Conservation (phyloP, 2,329 filamentous ascomycete genomes). For the Colletotrichum chrysophilum region DNA sequence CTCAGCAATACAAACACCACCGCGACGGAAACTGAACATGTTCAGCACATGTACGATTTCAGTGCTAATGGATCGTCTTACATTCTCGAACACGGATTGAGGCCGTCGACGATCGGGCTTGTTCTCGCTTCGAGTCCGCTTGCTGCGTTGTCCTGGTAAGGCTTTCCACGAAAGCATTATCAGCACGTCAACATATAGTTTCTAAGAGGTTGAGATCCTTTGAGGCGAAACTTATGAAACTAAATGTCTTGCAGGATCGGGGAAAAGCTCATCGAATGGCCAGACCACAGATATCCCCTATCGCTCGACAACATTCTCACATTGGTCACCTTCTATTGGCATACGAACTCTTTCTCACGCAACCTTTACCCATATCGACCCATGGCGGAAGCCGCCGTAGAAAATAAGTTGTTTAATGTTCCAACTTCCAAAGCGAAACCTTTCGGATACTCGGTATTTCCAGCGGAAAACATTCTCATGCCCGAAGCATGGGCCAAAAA, state of each 20-base stretch:
- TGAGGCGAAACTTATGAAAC: background rate
- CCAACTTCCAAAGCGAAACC: background rate
- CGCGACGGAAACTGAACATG: background rate
- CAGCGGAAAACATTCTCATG: background rate
- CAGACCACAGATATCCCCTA: slow-evolving; percentile 41
- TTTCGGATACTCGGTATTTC: background rate
- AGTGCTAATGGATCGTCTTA: slow-evolving; percentile 50
- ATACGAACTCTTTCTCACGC: slow-evolving; percentile 52
- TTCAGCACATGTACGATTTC: background rate
- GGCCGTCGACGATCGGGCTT: slow-evolving; percentile 61
- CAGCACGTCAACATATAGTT: background rate
- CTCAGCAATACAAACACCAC: background rate
- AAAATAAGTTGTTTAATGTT: background rate
- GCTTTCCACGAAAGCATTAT: background rate
- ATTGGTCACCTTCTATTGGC: slow-evolving; percentile 59
- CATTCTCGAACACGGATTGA: slow-evolving; percentile 55
- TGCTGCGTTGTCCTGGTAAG: slow-evolving; percentile 57
- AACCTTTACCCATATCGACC: slow-evolving; percentile 43
- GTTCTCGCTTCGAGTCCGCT: slow-evolving; percentile 58
- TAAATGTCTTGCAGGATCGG: slow-evolving; percentile 47
- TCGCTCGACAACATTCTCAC: slow-evolving; percentile 50
- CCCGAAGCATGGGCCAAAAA: background rate
- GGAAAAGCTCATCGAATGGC: slow-evolving; percentile 62
- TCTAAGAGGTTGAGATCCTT: background rate
- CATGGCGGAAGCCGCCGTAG: background rate